Percentiles rank a stretch among this genome's conserved stretches.
Conservation (phyloP, 1,139 yeast species). For the Eremothecium gossypii region DNA sequence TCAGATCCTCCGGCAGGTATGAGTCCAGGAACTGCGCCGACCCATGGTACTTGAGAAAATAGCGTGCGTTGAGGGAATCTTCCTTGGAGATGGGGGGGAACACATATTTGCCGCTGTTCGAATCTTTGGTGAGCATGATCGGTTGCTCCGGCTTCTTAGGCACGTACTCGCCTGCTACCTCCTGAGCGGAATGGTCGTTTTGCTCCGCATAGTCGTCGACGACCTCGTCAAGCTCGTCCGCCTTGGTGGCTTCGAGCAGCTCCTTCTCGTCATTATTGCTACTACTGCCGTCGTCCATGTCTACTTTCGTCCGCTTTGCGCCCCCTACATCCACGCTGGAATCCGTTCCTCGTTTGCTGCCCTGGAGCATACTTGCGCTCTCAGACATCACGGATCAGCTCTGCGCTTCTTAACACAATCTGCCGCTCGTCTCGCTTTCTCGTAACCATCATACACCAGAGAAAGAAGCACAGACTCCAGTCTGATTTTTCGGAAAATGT, state of each 20-base stretch:
- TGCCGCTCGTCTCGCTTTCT: background rate
- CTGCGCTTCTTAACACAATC: too few species aligned
- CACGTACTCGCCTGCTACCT: slow-evolving; percentile 5
- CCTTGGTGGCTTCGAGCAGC: slow-evolving; percentile 9
- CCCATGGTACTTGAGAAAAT: slow-evolving; percentile 54
- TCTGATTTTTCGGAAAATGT: too few species aligned
- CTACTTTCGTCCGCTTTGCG: slow-evolving; percentile 7
- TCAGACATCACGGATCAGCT: slow-evolving; percentile 1
- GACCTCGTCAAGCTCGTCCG: slow-evolving; percentile 12
- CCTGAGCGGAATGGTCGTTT: background rate
- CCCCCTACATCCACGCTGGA: background rate
- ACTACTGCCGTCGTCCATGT: slow-evolving; percentile 5
- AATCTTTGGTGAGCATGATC: slow-evolving; percentile 18
- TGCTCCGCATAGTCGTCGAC: slow-evolving; percentile 12
- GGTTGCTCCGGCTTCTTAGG: slow-evolving; percentile 12
- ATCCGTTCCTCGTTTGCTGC: background rate
- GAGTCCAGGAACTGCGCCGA: slow-evolving; percentile 46
- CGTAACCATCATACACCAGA: background rate
- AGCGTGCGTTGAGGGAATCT: slow-evolving; percentile 43
- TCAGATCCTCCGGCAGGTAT: slow-evolving; percentile 52
- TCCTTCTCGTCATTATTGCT: slow-evolving; percentile 7
- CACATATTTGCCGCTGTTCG: slow-evolving; percentile 27
- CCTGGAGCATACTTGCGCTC: background rate
- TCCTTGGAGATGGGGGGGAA: slow-evolving; percentile 34
- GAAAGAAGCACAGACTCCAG: too few species aligned